These are phyloP conservation scores for Cinnamomum chago DNA, from an alignment of 164 flowering plant species.

Conservation along the genomic window DNA sequence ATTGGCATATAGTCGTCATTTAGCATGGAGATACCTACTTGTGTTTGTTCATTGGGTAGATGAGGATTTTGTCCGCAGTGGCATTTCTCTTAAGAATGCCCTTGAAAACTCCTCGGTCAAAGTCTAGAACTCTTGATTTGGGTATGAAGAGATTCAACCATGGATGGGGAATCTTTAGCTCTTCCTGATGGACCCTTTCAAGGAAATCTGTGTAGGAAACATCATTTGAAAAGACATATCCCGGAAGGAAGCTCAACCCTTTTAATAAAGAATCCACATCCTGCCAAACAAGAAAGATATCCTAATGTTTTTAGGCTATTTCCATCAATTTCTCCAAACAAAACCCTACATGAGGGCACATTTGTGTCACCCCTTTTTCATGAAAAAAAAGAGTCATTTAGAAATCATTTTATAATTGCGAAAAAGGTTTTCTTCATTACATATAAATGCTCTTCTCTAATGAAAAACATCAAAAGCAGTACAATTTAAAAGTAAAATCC, in stretches of 20 bases:
- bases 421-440: too few species aligned
- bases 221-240: constrained; percentile 44
- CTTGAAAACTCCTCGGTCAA: constrained; percentile 48
- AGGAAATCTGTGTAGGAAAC: constrained; percentile 53
- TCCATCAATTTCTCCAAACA: too few species aligned
- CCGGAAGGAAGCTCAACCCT: constrained; percentile 42
- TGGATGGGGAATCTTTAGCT: constrained; percentile 76
- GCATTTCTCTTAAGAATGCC: constrained; percentile 39
- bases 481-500: too few species aligned
- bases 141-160: constrained; percentile 86
- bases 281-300: constrained; percentile 21
- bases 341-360: too few species aligned
- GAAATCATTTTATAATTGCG: too few species aligned
- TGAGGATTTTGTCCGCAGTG: constrained; percentile 46
- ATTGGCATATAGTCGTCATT: too few species aligned
- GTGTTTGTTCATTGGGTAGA: constrained; percentile 54
- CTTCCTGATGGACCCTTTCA: constrained; percentile 53
- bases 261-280: constrained; percentile 39
- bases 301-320: too few species aligned
- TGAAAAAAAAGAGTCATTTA: too few species aligned
- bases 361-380: too few species aligned
- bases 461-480: too few species aligned
- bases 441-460: rapidly evolving
- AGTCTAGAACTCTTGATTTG: constrained; percentile 51
- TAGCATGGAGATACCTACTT: too few species aligned